Conservation (phyloP, 2,329 filamentous ascomycete genomes). For the Lasiodiplodia sp. region DNA sequence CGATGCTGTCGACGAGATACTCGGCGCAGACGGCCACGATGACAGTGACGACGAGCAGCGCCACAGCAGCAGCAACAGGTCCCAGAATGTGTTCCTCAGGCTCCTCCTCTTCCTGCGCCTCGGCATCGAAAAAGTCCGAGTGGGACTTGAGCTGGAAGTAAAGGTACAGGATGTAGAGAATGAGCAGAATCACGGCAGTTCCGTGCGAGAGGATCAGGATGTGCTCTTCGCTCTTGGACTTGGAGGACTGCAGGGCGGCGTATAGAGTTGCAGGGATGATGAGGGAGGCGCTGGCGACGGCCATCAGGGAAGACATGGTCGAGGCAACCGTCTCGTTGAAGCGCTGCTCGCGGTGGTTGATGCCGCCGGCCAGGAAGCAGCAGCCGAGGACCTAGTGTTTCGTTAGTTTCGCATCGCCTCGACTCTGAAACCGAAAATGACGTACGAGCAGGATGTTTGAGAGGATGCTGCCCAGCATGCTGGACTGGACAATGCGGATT, state of each 20-base stretch:
- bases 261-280: conserved; percentile 63
- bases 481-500: conserved; percentile 96
- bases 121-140: conserved; percentile 51
- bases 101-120: conserved; percentile 41
- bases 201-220: conserved; percentile 60
- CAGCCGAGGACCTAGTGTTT: conserved; percentile 54
- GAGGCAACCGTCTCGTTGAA: conserved; percentile 81
- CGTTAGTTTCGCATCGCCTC: conserved; percentile 71
- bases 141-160: conserved; percentile 63
- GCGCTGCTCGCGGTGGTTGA: conserved; percentile 51
- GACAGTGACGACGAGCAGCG: conserved; percentile 57
- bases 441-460: conserved; percentile 85
- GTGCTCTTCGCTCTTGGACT: conserved; percentile 51
- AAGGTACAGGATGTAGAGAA: conserved; percentile 62
- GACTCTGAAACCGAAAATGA: conserved; percentile 61
- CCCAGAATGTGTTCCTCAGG: conserved; percentile 51
- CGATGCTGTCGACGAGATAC: conserved; percentile 62
- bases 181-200: conserved; percentile 61
- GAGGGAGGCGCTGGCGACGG: conserved; percentile 61
- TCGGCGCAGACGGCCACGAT: conserved; percentile 60
- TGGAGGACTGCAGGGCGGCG: conserved; percentile 52
- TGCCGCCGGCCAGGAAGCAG: conserved; percentile 60
- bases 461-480: conserved; percentile 94
- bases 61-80: conserved; percentile 54
- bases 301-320: conserved; percentile 72